phyloP scores from a whole-genome alignment of 768 basidiomycete genomes.

The Pisolithus microcarpus region DNA sequence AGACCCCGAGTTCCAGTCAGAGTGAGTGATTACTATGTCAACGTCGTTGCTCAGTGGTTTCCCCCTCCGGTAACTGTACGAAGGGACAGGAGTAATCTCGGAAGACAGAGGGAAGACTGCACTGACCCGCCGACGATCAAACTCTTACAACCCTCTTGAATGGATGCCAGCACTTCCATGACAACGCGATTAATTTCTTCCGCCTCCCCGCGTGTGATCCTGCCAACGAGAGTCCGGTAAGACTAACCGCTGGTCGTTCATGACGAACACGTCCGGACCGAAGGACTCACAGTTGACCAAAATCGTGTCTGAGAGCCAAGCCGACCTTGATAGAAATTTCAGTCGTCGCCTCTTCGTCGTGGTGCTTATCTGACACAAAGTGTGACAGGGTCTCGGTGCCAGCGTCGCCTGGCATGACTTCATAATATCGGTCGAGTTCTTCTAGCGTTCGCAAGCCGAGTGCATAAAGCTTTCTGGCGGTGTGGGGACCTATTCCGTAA shows the following conservation, averaged over 20 bases:
- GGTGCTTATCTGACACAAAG: slow-evolving; percentile 10
- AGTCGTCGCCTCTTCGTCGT: slow-evolving; percentile 19
- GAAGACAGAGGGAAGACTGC: not conserved
- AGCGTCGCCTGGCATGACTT: slow-evolving; percentile 32
- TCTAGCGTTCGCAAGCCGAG: slow-evolving; percentile 59
- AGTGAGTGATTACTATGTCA: slow-evolving; percentile 83
- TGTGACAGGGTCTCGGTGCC: slow-evolving; percentile 15
- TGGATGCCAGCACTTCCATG: slow-evolving; percentile 52
- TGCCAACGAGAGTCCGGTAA: slow-evolving; percentile 14
- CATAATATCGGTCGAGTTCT: slow-evolving; percentile 62
- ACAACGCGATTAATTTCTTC: slow-evolving; percentile 68
- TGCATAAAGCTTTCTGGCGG: slow-evolving; percentile 58
- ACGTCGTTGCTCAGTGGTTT: slow-evolving; percentile 79
- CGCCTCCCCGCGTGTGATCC: slow-evolving; percentile 71
- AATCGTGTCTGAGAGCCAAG: slow-evolving; percentile 51
- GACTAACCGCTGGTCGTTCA: not conserved
- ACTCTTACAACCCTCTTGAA: slow-evolving; percentile 62
- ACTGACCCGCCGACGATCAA: slow-evolving; percentile 80
- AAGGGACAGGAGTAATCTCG: not conserved
- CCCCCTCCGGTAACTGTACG: slow-evolving; percentile 70
- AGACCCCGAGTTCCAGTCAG: slow-evolving; percentile 36
- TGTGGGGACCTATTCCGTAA: slow-evolving; percentile 70
- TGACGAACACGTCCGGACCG: too few relatives aligned
- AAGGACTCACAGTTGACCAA: slow-evolving; percentile 38
- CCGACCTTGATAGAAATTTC: slow-evolving; percentile 49